Conservation (phyloP, 345 rosid genomes). For the Eucalyptus regnans region DNA sequence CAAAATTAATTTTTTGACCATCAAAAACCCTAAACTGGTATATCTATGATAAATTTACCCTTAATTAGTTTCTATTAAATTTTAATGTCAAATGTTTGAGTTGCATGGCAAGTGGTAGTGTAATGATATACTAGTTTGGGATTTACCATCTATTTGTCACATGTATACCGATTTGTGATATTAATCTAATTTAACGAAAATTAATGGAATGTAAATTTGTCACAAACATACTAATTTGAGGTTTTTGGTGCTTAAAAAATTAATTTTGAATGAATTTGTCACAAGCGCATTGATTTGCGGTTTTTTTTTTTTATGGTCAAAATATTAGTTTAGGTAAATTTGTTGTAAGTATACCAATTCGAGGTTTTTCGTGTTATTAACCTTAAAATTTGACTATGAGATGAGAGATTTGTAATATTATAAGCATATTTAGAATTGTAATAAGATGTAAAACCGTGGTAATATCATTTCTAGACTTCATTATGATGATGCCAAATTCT, state of each 20-base stretch:
- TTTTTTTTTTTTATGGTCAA: neutral
- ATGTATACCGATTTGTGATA: no score
- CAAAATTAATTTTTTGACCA: no score
- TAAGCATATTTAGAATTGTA: neutral
- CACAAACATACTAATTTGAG: no score
- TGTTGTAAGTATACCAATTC: neutral
- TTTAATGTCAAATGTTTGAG: fast-evolving
- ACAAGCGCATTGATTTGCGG: fast-evolving
- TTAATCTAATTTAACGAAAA: no score
- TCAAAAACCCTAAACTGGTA: no score
- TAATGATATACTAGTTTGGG: fast-evolving
- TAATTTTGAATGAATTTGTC: fast-evolving
- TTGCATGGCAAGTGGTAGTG: neutral
- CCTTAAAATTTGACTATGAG: neutral
- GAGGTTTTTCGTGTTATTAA: no score
- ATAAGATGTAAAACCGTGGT: neutral
- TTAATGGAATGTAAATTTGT: neutral
- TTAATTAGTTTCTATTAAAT: no score
- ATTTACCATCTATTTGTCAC: neutral
- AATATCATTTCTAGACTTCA: neutral
- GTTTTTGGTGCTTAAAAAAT: no score
- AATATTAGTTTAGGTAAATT: neutral
- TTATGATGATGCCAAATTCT: neutral
- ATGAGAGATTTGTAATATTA: neutral
- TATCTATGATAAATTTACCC: no score